phyloP scores from a whole-genome alignment of 345 rosid genomes.

The Eucalyptus shirleyi region DNA sequence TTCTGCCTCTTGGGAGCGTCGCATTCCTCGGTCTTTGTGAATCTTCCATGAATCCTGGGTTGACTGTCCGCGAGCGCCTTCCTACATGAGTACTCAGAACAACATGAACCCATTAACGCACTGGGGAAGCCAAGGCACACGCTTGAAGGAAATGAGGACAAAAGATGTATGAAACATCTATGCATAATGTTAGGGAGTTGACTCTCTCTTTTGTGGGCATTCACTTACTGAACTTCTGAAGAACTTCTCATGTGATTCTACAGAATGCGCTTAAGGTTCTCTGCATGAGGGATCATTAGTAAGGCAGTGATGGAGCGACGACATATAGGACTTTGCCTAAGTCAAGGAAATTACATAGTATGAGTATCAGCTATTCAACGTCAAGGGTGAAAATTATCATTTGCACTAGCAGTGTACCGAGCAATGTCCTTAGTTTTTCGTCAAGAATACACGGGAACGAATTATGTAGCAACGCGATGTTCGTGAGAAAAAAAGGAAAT shows the following conservation, averaged over 20 bases:
- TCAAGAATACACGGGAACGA: background rate
- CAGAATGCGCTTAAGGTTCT: background rate
- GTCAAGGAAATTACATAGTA: background rate
- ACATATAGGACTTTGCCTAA: background rate
- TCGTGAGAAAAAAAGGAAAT: background rate
- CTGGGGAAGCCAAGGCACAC: background rate
- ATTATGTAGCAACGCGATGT: background rate
- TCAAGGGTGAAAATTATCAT: background rate
- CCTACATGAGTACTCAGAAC: slow-evolving; percentile 87
- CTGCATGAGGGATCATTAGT: background rate
- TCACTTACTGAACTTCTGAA: background rate
- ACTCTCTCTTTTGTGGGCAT: background rate
- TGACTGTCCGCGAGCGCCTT: slow-evolving; percentile 94
- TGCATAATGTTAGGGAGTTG: background rate
- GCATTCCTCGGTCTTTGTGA: slow-evolving; percentile 74
- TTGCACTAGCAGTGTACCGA: background rate
- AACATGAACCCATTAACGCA: background rate
- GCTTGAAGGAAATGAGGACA: background rate
- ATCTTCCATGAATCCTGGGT: slow-evolving; percentile 93
- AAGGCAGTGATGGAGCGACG: background rate
- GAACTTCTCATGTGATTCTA: background rate
- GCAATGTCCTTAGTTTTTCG: background rate
- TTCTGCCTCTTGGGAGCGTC: slow-evolving; percentile 25
- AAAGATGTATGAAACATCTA: background rate
- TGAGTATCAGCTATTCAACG: background rate